Percentiles rank a stretch among this genome's conserved stretches.
Conservation (phyloP, 1,284 basidiomycete genomes). For the Malassezia japonica region DNA sequence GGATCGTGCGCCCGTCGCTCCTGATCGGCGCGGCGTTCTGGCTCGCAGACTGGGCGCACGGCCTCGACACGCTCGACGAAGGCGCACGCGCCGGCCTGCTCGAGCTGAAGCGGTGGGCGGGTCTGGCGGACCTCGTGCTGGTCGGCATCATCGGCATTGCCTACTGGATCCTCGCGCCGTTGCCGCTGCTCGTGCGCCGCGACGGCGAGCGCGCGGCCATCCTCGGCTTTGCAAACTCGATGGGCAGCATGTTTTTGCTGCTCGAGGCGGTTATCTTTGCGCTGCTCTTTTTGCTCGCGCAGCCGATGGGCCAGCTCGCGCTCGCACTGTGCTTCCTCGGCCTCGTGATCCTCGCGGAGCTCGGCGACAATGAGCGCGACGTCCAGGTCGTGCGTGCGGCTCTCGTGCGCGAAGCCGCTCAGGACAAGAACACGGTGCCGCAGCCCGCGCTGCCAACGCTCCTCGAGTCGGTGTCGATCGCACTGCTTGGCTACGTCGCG, state of each 20-base stretch:
- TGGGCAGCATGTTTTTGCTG: constrained; percentile 74
- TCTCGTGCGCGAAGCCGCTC: neutral
- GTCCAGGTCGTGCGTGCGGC: constrained; percentile 15
- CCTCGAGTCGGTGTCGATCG: constrained; percentile 20
- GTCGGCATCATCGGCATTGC: constrained; percentile 20
- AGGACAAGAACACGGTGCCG: neutral
- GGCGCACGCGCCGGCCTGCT: constrained; percentile 16
- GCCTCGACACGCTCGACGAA: constrained; percentile 11
- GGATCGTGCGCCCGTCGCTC: constrained; percentile 34
- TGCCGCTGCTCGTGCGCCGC: constrained; percentile 34
- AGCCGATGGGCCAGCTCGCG: constrained; percentile 72
- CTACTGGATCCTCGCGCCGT: constrained; percentile 36
- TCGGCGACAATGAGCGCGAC: constrained; percentile 38
- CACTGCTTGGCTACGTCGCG: constrained; percentile 50
- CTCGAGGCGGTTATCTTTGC: constrained; percentile 64
- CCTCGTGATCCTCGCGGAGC: constrained; percentile 23
- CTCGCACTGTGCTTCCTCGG: constrained; percentile 60
- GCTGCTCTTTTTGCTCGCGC: constrained; percentile 60
- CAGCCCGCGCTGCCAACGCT: constrained; percentile 4
- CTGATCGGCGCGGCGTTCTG: constrained; percentile 34
- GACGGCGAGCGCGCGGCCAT: constrained; percentile 49
- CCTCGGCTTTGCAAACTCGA: constrained; percentile 79
- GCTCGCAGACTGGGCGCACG: constrained; percentile 31
- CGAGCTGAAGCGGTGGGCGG: constrained; percentile 24
- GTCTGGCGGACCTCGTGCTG: constrained; percentile 18